phyloP scores from a whole-genome alignment of 768 basidiomycete genomes.

The Suillus subaureus region DNA sequence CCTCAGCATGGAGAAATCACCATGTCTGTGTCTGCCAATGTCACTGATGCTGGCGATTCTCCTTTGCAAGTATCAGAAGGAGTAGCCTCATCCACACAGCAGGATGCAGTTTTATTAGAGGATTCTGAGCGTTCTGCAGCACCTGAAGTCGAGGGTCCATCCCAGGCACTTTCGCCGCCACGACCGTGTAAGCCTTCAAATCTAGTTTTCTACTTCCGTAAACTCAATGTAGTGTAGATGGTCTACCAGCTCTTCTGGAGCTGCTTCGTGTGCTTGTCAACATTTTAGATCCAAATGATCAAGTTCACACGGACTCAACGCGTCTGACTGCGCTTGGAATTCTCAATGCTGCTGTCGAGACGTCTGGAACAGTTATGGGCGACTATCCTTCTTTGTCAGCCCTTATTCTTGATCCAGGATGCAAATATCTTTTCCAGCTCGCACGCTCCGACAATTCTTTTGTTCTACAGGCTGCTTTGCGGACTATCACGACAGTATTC shows the following conservation, averaged over 20 bases:
- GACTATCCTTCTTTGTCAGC: constrained; percentile 75
- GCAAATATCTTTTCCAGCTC: constrained; percentile 96
- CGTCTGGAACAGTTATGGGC: constrained; percentile 74
- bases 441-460: constrained; percentile 86
- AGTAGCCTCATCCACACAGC: constrained; percentile 12
- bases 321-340: constrained; percentile 86
- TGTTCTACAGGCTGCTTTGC: constrained; percentile 78
- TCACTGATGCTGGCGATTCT: constrained; percentile 25
- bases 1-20: constrained; percentile 57
- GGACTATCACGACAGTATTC: constrained; percentile 86
- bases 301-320: constrained; percentile 95
- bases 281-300: constrained; percentile 92
- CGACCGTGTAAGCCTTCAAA: constrained; percentile 25
- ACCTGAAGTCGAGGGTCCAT: constrained; percentile 35
- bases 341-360: constrained; percentile 86
- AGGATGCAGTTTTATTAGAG: constrained; percentile 18
- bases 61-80: constrained; percentile 11
- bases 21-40: constrained; percentile 55
- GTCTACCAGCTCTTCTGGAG: constrained; percentile 90
- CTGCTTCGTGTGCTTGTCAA: constrained; percentile 93
- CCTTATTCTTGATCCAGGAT: constrained; percentile 85
- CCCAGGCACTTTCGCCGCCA: constrained; percentile 15
- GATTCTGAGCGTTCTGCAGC: constrained; percentile 7
- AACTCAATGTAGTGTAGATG: constrained; percentile 50
- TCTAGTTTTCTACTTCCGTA: not conserved